Evolutionary conservation across 2,329 filamentous ascomycete genomes (phyloP).

Genomic region (Chaetomium olivaceum): DNA sequence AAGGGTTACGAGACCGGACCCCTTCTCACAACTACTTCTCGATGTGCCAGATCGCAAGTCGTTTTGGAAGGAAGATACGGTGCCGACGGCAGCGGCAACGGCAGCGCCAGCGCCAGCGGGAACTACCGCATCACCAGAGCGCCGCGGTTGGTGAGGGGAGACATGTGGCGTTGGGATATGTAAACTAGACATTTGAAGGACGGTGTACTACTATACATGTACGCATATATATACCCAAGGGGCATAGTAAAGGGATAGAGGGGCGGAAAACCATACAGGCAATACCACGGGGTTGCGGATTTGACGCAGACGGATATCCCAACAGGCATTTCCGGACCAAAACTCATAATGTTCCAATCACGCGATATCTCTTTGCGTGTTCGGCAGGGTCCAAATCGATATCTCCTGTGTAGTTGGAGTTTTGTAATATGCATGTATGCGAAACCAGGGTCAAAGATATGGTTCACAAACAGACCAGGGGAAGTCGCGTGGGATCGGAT

Average conservation of each 20-base stretch:
- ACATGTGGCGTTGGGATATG: background rate
- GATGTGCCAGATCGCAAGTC: background rate
- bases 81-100: background rate
- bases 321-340: background rate
- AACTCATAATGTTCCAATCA: background rate
- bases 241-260: background rate
- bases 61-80: slow-evolving; percentile 4
- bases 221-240: slow-evolving; percentile 10
- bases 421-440: too few relatives aligned
- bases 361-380: background rate
- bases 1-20: background rate
- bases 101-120: too few relatives aligned
- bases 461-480: background rate
- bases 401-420: too few relatives aligned
- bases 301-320: background rate
- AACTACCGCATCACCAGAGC: background rate
- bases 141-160: background rate
- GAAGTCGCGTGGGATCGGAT: background rate
- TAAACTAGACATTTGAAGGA: background rate
- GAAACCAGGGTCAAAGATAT: background rate
- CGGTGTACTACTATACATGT: background rate
- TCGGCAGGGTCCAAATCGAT: background rate
- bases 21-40: slow-evolving; percentile 8
- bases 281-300: background rate
- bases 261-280: background rate